These are phyloP conservation scores for Ophiosphaerella korrae DNA, from an alignment of 2,329 filamentous ascomycete genomes.

Conservation along the genomic window DNA sequence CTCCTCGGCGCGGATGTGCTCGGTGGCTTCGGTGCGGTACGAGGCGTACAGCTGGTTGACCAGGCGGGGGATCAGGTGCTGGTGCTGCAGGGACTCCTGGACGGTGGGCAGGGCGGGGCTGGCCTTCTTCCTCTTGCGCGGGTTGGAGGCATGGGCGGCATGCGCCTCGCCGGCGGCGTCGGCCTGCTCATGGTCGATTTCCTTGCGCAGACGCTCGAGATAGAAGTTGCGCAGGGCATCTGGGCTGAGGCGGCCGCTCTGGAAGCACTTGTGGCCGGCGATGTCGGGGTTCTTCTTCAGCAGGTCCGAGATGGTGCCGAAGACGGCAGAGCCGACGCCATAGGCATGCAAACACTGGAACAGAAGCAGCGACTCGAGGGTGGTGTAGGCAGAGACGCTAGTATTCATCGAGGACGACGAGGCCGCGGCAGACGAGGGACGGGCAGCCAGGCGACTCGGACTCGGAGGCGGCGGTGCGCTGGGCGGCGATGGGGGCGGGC, in stretches of 20 bases:
- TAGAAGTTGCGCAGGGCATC: constrained; percentile 82
- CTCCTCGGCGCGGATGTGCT: constrained; percentile 76
- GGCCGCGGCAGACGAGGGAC: constrained; percentile 26
- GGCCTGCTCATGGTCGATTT: constrained; percentile 61
- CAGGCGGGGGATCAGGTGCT: constrained; percentile 70
- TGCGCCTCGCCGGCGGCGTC: constrained; percentile 48
- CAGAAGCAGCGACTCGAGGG: constrained; percentile 83
- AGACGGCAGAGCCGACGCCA: constrained; percentile 68
- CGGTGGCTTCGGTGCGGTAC: constrained; percentile 73
- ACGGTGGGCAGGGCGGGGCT: constrained; percentile 68
- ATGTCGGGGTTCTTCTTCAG: constrained; percentile 77
- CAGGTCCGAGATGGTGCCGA: constrained; percentile 73
- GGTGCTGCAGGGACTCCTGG: constrained; percentile 68
- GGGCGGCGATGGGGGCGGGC: constrained; percentile 16
- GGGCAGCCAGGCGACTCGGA: constrained; percentile 43
- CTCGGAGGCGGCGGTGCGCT: too few species aligned
- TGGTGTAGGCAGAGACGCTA: constrained; percentile 71
- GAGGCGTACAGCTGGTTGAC: constrained; percentile 75
- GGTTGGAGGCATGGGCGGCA: constrained; percentile 48
- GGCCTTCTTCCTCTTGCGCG: constrained; percentile 72
- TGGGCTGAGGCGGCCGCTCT: constrained; percentile 73
- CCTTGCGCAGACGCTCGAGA: constrained; percentile 74
- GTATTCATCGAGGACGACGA: constrained; percentile 57
- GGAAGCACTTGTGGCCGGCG: constrained; percentile 71
- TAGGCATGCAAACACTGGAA: constrained; percentile 77